phyloP scores from a whole-genome alignment of 768 basidiomycete genomes.

The Amanita inopinata region DNA sequence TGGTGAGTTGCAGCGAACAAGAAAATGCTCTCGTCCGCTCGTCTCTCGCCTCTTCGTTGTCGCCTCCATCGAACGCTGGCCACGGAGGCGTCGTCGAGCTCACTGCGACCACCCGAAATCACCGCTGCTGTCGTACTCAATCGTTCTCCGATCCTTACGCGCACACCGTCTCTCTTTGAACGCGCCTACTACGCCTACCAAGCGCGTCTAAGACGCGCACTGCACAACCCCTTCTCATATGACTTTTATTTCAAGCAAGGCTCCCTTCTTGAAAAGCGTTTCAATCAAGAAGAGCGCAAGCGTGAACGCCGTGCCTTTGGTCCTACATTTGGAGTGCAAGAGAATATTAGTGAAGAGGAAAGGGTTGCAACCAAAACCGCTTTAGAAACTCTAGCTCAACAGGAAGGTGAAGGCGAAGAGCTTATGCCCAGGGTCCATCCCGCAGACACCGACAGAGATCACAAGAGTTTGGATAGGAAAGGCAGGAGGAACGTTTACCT shows the following conservation, averaged over 20 bases:
- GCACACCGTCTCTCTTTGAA: conserved; percentile 66
- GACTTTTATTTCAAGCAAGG: conserved; percentile 95
- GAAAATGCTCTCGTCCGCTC: background rate
- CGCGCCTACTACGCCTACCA: conserved; percentile 79
- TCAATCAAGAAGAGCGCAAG: conserved; percentile 63
- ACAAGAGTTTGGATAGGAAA: conserved; percentile 69
- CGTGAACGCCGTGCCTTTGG: conserved; percentile 75
- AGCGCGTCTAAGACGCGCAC: conserved; percentile 68
- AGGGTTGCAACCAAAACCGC: conserved; percentile 46
- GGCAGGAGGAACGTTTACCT: conserved; percentile 86
- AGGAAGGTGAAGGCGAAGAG: conserved; percentile 54
- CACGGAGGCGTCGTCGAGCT: conserved; percentile 10
- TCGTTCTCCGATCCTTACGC: conserved; percentile 67
- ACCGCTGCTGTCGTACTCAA: conserved; percentile 62
- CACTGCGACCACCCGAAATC: conserved; percentile 24
- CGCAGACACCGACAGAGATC: conserved; percentile 50
- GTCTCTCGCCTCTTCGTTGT: background rate
- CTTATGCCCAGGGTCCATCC: conserved; percentile 51
- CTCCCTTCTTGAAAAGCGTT: conserved; percentile 73
- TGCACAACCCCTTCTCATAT: conserved; percentile 81
- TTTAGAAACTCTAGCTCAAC: conserved; percentile 43
- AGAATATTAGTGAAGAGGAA: conserved; percentile 35
- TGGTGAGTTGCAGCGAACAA: background rate
- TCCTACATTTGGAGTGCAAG: conserved; percentile 37
- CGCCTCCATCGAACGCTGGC: conserved; percentile 1